Evolutionary conservation across 2,329 filamentous ascomycete genomes (phyloP).

Genomic region (Fusarium fujikuroi): DNA sequence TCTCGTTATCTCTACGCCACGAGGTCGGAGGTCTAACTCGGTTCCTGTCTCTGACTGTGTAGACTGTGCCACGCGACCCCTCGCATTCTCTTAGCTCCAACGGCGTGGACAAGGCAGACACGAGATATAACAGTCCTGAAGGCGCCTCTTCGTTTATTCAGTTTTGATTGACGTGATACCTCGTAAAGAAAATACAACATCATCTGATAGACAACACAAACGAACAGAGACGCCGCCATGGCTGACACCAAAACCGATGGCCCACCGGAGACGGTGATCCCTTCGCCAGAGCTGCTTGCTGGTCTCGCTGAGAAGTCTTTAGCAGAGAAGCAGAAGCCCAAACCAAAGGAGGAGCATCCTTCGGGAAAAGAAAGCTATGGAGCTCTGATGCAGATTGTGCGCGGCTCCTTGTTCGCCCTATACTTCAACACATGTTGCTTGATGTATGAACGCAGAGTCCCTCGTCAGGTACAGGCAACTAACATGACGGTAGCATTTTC

Average conservation of each 20-base stretch:
- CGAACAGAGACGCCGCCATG: conserved; percentile 37
- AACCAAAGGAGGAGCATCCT: conserved; percentile 54
- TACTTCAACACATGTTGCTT: conserved; percentile 64
- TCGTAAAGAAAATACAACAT: background rate
- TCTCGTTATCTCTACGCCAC: conserved; percentile 4
- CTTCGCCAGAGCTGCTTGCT: conserved; percentile 46
- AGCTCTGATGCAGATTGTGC: conserved; percentile 59
- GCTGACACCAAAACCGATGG: conserved; percentile 37
- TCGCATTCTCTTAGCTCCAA: conserved; percentile 20
- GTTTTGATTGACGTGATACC: background rate
- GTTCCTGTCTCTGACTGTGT: background rate
- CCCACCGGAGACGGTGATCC: conserved; percentile 40
- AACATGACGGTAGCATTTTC: conserved; percentile 62
- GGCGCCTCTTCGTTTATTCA: conserved; percentile 1
- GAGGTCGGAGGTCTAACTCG: conserved; percentile 22
- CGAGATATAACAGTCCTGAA: conserved; percentile 25
- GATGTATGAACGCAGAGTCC: conserved; percentile 59
- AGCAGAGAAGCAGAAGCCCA: conserved; percentile 3
- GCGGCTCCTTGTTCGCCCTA: conserved; percentile 61
- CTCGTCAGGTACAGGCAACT: background rate
- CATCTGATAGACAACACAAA: conserved; percentile 1
- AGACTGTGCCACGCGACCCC: conserved; percentile 37
- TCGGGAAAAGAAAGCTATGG: conserved; percentile 67
- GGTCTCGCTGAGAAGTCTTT: conserved; percentile 37
- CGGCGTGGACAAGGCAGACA: conserved; percentile 8